A percentile compares a stretch with the other conserved stretches of the same genome.
Conservation (phyloP, 192 early-diverging fungal genomes). For the Entomortierella parvispora region DNA sequence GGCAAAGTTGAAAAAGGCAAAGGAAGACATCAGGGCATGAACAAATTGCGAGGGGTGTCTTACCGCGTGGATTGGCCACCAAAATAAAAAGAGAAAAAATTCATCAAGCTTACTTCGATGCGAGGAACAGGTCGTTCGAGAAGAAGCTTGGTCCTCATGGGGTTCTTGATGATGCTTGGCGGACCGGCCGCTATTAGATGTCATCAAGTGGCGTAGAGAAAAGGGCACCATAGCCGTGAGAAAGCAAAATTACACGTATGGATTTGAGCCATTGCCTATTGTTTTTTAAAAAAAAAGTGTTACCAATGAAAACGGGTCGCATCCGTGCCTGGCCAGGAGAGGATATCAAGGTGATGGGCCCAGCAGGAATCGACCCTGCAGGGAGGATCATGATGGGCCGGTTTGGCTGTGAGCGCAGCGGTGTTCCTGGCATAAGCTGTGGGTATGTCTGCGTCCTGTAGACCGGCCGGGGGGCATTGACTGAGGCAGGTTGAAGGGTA, state of each 20-base stretch:
- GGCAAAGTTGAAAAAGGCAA: background rate
- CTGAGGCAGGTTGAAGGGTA: background rate
- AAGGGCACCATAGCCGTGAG: too few species aligned
- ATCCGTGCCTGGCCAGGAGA: constrained; percentile 10
- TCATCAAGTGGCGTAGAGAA: background rate
- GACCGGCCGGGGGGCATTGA: background rate
- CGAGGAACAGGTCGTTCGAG: constrained; percentile 35
- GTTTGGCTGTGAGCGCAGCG: background rate
- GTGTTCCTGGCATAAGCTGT: background rate
- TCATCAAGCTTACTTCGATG: constrained; percentile 11
- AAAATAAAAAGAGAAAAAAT: background rate
- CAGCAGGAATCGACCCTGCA: constrained; percentile 1
- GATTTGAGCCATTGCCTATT: too few species aligned
- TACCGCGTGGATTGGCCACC: background rate
- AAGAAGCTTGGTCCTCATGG: constrained; percentile 14
- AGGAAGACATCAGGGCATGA: background rate
- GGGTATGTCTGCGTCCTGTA: background rate
- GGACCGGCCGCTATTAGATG: constrained; percentile 24
- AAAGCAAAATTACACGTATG: too few species aligned
- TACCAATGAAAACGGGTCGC: constrained; percentile 23
- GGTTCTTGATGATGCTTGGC: constrained; percentile 36
- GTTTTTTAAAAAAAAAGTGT: background rate
- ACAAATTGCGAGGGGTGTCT: background rate
- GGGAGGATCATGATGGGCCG: constrained; percentile 16
- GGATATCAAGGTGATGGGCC: constrained; percentile 4